phyloP scores from a whole-genome alignment of 371 early-diverging fungal species.

The Mucor mucedo region DNA sequence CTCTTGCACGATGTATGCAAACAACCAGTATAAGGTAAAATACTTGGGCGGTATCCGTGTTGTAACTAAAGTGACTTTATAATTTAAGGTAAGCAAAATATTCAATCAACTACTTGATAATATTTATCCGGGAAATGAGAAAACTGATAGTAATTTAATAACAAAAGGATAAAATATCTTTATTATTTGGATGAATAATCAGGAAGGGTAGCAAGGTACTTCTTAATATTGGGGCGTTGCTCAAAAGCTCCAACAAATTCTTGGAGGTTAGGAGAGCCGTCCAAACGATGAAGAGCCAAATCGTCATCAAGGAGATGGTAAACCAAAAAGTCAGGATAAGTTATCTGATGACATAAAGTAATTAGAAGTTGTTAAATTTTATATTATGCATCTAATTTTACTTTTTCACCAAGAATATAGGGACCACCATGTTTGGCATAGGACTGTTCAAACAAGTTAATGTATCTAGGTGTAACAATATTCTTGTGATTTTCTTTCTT shows the following conservation, averaged over 20 bases:
- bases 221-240: conserved; percentile 26
- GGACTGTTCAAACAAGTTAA: conserved; percentile 24
- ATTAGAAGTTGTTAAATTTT: no score
- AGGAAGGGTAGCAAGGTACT: conserved; percentile 13
- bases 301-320: conserved; percentile 33
- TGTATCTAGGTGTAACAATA: conserved; percentile 3
- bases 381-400: background rate
- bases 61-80: no score
- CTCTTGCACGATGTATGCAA: no score
- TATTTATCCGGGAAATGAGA: no score
- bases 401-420: conserved; percentile 29
- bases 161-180: no score
- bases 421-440: conserved; percentile 26
- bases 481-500: conserved; percentile 4
- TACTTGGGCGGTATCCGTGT: no score
- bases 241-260: conserved; percentile 30
- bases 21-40: no score
- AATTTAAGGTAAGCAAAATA: no score
- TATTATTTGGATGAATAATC: background rate
- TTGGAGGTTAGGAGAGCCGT: conserved; percentile 27
- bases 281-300: background rate
- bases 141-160: no score
- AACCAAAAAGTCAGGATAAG: conserved; percentile 35
- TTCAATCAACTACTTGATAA: no score
- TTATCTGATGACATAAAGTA: conserved; percentile 3